Evolutionary conservation across 1,284 basidiomycete species (phyloP).

Genomic region (Spongiforma sp.): DNA sequence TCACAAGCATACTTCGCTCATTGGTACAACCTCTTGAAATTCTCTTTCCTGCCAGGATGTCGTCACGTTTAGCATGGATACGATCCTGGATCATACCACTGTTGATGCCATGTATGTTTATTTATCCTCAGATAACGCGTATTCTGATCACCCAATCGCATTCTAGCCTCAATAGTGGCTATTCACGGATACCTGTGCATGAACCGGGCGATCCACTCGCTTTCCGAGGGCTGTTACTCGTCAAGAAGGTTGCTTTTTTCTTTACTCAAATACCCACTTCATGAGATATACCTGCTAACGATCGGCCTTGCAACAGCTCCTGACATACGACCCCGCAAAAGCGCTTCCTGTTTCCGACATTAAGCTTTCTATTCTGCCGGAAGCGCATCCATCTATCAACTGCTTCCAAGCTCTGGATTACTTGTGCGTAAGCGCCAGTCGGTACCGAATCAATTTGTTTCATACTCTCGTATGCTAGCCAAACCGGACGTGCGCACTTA

Average conservation of each 20-base stretch:
- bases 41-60: slow-evolving; percentile 60
- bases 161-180: slow-evolving; percentile 75
- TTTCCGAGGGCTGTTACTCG: slow-evolving; percentile 87
- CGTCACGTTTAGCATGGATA: slow-evolving; percentile 77
- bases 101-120: slow-evolving; percentile 72
- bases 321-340: slow-evolving; percentile 89
- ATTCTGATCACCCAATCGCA: slow-evolving; percentile 14
- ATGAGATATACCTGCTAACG: slow-evolving; percentile 1
- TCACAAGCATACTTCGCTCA: background rate
- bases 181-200: slow-evolving; percentile 94
- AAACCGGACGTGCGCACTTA: slow-evolving; percentile 95
- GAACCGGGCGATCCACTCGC: slow-evolving; percentile 75
- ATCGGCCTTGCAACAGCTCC: slow-evolving; percentile 49
- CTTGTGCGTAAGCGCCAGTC: slow-evolving; percentile 57
- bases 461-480: slow-evolving; percentile 56
- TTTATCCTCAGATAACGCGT: background rate
- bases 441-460: slow-evolving; percentile 31
- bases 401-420: slow-evolving; percentile 88
- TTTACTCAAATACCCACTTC: background rate
- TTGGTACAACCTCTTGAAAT: background rate
- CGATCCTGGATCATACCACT: slow-evolving; percentile 79
- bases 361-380: slow-evolving; percentile 84
- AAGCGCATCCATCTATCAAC: slow-evolving; percentile 86
- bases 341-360: slow-evolving; percentile 79
- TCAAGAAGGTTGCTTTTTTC: slow-evolving; percentile 70